These are phyloP conservation scores for Penicillium salamii DNA, from an alignment of 495 filamentous ascomycete genomes.

Conservation along the genomic window DNA sequence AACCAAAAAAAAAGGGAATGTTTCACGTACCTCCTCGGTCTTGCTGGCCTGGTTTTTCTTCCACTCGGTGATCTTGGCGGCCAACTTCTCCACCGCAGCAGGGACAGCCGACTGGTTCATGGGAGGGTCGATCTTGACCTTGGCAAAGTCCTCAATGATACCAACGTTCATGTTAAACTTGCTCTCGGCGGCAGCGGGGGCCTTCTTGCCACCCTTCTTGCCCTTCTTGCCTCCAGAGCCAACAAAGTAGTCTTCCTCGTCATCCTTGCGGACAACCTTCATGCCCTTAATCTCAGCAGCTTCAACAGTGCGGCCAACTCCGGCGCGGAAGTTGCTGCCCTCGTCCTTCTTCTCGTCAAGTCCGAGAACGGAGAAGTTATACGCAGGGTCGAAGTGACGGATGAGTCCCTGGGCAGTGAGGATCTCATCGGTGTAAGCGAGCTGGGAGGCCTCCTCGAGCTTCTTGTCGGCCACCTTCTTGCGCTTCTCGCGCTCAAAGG, in stretches of 20 bases:
- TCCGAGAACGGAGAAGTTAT: slow-evolving; percentile 56
- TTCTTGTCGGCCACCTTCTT: slow-evolving; percentile 80
- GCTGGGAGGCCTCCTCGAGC: slow-evolving; percentile 85
- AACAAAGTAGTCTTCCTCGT: slow-evolving; percentile 85
- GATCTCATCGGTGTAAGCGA: slow-evolving; percentile 89
- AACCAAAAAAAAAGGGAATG: slow-evolving; percentile 8
- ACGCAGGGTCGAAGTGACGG: slow-evolving; percentile 83
- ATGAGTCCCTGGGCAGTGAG: slow-evolving; percentile 80
- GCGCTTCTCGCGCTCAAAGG: slow-evolving; percentile 66
- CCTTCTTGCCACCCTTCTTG: slow-evolving; percentile 82
- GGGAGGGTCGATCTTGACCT: slow-evolving; percentile 80
- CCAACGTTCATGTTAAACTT: slow-evolving; percentile 88
- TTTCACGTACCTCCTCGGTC: slow-evolving; percentile 75
- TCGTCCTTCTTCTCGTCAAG: slow-evolving; percentile 61
- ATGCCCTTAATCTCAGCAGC: slow-evolving; percentile 74
- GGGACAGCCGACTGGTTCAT: slow-evolving; percentile 81
- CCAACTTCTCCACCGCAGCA: slow-evolving; percentile 76
- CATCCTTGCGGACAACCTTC: slow-evolving; percentile 73
- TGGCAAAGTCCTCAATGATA: slow-evolving; percentile 83
- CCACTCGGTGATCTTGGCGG: slow-evolving; percentile 88
- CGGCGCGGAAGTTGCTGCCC: slow-evolving; percentile 69
- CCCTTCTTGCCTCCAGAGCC: slow-evolving; percentile 83
- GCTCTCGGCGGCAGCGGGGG: slow-evolving; percentile 40
- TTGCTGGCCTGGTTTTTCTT: slow-evolving; percentile 85
- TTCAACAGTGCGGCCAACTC: slow-evolving; percentile 78